A percentile compares a stretch with the other conserved stretches of the same genome.
Conservation (phyloP, 2,329 filamentous ascomycete species). For the Xylariaceae sp. region DNA sequence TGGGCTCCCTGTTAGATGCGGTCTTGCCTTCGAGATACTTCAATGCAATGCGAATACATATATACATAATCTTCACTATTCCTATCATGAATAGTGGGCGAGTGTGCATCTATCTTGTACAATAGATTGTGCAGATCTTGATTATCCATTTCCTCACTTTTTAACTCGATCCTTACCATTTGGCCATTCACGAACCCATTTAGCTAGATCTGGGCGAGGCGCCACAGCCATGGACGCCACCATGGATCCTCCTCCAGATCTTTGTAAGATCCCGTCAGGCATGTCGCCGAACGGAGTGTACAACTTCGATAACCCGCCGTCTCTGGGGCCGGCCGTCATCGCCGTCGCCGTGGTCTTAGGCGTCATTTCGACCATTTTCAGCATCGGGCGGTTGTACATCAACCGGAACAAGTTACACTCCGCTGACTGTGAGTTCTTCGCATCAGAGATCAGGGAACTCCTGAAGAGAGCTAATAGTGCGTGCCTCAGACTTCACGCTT, state of each 20-base stretch:
- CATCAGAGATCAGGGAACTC: neutral
- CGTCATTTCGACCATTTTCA: neutral
- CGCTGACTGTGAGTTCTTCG: constrained; percentile 12
- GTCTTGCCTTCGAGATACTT: neutral
- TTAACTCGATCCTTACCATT: neutral
- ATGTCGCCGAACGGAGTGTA: neutral
- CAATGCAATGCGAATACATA: too few species aligned
- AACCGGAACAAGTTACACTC: constrained; percentile 1
- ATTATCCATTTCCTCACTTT: neutral
- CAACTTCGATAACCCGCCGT: constrained; percentile 12
- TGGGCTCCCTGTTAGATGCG: neutral
- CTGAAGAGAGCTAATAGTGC: neutral
- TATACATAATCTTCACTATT: neutral
- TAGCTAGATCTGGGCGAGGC: neutral
- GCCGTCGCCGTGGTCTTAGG: neutral
- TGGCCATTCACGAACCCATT: neutral
- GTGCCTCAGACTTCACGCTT: neutral
- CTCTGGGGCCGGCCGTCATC: constrained; percentile 2
- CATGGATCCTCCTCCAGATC: neutral
- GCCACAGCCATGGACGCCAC: neutral
- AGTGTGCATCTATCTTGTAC: neutral
- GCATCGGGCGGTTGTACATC: constrained; percentile 4
- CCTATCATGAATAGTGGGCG: too few species aligned
- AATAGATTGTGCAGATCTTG: neutral
- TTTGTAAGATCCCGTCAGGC: constrained; percentile 3